These are phyloP conservation scores for Colletotrichum destructivum DNA, from an alignment of 2,329 filamentous ascomycete species.

Conservation along the genomic window DNA sequence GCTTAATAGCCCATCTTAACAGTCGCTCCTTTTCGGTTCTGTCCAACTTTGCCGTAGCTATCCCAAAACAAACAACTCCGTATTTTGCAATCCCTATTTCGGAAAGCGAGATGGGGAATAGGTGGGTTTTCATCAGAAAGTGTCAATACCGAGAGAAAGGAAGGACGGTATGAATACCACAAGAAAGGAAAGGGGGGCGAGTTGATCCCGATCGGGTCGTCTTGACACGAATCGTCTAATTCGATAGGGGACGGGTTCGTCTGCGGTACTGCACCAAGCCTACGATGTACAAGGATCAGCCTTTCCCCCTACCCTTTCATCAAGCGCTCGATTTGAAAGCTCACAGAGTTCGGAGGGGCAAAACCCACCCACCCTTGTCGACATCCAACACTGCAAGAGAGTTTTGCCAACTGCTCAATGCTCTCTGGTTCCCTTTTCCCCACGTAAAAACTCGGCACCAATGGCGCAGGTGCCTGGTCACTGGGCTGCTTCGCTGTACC, in stretches of 20 bases:
- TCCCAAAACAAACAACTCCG: not conserved
- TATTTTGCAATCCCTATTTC: not conserved
- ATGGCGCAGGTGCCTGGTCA: constrained; percentile 13
- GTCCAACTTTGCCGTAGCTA: not conserved
- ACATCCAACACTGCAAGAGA: not conserved
- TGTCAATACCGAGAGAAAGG: not conserved
- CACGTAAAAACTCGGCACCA: constrained; percentile 11
- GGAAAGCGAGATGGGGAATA: constrained; percentile 8
- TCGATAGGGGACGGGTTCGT: not conserved
- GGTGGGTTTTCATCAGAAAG: not conserved
- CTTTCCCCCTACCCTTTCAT: not conserved
- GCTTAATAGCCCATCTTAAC: not conserved
- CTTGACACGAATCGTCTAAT: not conserved
- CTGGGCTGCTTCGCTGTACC: not conserved
- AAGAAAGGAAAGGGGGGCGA: not conserved
- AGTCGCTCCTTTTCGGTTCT: not conserved
- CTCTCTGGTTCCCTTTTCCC: not conserved
- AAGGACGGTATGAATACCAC: not conserved
- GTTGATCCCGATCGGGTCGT: not conserved
- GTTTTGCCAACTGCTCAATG: constrained; percentile 14
- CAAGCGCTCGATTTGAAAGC: not conserved
- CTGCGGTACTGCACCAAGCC: not conserved
- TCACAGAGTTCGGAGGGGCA: not conserved
- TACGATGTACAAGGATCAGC: no score
- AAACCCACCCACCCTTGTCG: constrained; percentile 1